phyloP scores from a whole-genome alignment of 805 yeast species.

The Zygosaccharomyces pseudorouxii region DNA sequence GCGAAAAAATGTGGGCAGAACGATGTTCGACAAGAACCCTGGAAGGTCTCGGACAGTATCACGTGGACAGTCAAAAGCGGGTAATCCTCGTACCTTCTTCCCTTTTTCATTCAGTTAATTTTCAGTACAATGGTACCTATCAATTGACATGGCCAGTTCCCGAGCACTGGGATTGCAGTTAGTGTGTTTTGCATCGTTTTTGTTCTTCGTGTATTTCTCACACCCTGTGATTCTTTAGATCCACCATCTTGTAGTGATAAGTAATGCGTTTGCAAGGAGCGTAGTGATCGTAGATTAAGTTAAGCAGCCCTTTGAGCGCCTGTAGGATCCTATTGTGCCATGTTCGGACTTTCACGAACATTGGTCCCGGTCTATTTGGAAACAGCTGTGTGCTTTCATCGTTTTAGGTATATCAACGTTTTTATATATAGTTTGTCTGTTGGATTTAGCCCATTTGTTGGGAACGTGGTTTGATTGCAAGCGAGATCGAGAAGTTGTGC shows the following conservation, averaged over 20 bases:
- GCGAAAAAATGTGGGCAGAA: neutral
- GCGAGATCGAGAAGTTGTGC: neutral
- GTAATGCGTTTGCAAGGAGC: slow-evolving; percentile 5
- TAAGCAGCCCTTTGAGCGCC: neutral
- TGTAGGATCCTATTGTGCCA: neutral
- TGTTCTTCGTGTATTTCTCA: too few relatives aligned
- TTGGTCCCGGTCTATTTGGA: neutral
- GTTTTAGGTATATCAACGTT: neutral
- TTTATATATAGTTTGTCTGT: neutral
- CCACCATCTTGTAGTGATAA: slow-evolving; percentile 2
- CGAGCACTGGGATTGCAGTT: neutral
- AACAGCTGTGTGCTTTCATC: neutral
- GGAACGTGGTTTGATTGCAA: slow-evolving; percentile 1
- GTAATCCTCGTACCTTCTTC: neutral
- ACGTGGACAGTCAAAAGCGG: neutral
- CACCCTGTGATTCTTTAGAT: neutral
- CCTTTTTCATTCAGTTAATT: too few relatives aligned
- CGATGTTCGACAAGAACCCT: neutral
- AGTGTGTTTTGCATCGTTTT: neutral
- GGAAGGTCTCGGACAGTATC: neutral
- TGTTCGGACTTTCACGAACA: neutral
- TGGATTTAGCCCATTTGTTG: slow-evolving; percentile 1
- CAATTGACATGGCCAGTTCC: neutral
- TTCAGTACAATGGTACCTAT: too few relatives aligned
- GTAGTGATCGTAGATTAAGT: neutral